Conservation (phyloP, 768 basidiomycete genomes). For the Mrakia blollopis region DNA sequence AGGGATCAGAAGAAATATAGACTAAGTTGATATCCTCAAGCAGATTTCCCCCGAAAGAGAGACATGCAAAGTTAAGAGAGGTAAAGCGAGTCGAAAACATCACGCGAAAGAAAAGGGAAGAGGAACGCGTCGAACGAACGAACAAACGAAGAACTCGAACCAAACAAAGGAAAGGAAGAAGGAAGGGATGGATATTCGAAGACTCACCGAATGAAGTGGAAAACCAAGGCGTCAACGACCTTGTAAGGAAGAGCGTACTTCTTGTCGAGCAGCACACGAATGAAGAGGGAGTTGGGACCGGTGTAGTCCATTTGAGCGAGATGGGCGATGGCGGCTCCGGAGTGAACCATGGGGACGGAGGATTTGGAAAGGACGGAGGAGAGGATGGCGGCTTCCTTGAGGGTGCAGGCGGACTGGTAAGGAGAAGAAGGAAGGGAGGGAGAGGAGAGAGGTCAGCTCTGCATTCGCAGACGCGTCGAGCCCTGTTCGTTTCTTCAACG, state of each 20-base stretch:
- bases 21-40: slow-evolving; percentile 12
- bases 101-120: background rate
- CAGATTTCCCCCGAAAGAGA: background rate
- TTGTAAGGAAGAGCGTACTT: slow-evolving; percentile 97
- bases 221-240: slow-evolving; percentile 92
- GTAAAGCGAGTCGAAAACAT: slow-evolving; percentile 19
- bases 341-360: slow-evolving; percentile 92
- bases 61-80: slow-evolving; percentile 2
- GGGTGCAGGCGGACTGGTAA: slow-evolving; percentile 66
- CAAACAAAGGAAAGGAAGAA: background rate
- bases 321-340: slow-evolving; percentile 86
- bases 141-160: background rate
- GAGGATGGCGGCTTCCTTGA: slow-evolving; percentile 91
- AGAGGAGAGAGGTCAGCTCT: slow-evolving; percentile 3
- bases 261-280: slow-evolving; percentile 93
- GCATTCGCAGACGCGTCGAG: background rate
- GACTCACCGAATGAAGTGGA: slow-evolving; percentile 79
- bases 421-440: background rate
- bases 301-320: slow-evolving; percentile 96
- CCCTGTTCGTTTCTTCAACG: background rate
- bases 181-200: background rate
- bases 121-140: background rate
- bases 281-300: slow-evolving; percentile 95
- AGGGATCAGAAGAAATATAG: slow-evolving; percentile 11
- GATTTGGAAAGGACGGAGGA: slow-evolving; percentile 85